Evolutionary conservation across 2,329 filamentous ascomycete genomes (phyloP).

Genomic region (Alternaria sp.): DNA sequence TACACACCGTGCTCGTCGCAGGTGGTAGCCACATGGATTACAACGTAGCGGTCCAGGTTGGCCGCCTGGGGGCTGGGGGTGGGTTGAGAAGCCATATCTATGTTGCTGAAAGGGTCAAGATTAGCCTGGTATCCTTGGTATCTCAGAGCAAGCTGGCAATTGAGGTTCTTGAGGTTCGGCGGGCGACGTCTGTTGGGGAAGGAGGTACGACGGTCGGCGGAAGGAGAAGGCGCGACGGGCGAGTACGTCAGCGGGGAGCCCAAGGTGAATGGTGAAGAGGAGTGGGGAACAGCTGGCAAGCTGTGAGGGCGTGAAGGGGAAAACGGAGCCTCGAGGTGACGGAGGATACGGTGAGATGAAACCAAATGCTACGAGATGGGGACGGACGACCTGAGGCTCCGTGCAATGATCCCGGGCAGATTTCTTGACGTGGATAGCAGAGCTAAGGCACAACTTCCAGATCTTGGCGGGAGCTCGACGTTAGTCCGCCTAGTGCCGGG

Average conservation of each 20-base stretch:
- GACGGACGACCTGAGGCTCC: constrained; percentile 34
- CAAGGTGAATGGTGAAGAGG: constrained; percentile 24
- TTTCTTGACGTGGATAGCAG: constrained; percentile 40
- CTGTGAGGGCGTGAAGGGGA: constrained; percentile 25
- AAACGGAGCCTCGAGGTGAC: constrained; percentile 24
- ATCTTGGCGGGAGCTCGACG: constrained; percentile 15
- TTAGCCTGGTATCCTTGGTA: constrained; percentile 10
- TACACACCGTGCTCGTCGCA: constrained; percentile 99
- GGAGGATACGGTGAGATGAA: constrained; percentile 33
- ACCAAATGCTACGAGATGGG: constrained; percentile 31
- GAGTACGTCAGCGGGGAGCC: constrained; percentile 34
- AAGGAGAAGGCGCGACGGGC: constrained; percentile 17
- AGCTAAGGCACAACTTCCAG: constrained; percentile 31
- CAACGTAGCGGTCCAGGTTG: constrained; percentile 88
- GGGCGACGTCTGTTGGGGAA: constrained; percentile 12
- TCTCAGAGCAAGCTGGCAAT: constrained; percentile 10
- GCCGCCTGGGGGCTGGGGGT: constrained; percentile 42
- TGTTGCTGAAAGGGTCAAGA: constrained; percentile 1
- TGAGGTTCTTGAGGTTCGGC: constrained; percentile 2
- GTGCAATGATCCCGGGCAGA: constrained; percentile 36
- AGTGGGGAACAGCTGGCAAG: constrained; percentile 21
- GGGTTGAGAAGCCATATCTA: constrained; percentile 35
- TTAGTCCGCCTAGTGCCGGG: constrained; percentile 9
- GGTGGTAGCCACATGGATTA: constrained; percentile 98
- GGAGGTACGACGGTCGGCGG: constrained; percentile 14